Evolutionary conservation across 2,329 filamentous ascomycete species (phyloP).

Genomic region (Curvularia eragrostidis): DNA sequence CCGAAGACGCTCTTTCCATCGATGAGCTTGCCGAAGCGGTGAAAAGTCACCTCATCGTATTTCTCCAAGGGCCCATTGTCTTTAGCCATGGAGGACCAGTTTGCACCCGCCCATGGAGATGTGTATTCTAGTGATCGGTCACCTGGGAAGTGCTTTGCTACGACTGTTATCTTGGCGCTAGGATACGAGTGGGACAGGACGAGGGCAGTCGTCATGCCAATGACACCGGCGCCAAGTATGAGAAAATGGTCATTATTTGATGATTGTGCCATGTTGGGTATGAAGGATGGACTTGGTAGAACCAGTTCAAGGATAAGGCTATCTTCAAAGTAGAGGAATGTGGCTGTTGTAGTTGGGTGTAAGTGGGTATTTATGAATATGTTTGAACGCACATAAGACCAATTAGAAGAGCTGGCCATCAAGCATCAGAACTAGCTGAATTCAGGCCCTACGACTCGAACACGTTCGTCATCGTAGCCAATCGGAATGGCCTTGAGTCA

Average conservation of each 20-base stretch:
- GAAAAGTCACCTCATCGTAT: constrained; percentile 43
- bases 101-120: constrained; percentile 87
- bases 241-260: constrained; percentile 27
- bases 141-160: constrained; percentile 90
- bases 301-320: not conserved
- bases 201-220: constrained; percentile 70
- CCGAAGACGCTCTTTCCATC: constrained; percentile 33
- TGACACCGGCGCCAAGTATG: constrained; percentile 65
- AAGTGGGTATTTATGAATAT: not conserved
- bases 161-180: constrained; percentile 68
- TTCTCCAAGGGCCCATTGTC: constrained; percentile 44
- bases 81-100: constrained; percentile 66
- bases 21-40: constrained; percentile 35
- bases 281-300: not conserved
- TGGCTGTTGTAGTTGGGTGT: not conserved
- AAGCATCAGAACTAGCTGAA: not conserved
- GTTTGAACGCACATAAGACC: not conserved
- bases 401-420: not conserved
- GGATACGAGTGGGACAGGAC: constrained; percentile 62
- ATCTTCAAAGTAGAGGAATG: not conserved
- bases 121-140: constrained; percentile 92
- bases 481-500: not conserved
- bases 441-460: not conserved
- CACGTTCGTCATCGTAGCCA: not conserved
- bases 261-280: constrained; percentile 18